Base-by-base conservation (phyloP, 805 yeast genomes). In the Starmerella cellae region DNA sequence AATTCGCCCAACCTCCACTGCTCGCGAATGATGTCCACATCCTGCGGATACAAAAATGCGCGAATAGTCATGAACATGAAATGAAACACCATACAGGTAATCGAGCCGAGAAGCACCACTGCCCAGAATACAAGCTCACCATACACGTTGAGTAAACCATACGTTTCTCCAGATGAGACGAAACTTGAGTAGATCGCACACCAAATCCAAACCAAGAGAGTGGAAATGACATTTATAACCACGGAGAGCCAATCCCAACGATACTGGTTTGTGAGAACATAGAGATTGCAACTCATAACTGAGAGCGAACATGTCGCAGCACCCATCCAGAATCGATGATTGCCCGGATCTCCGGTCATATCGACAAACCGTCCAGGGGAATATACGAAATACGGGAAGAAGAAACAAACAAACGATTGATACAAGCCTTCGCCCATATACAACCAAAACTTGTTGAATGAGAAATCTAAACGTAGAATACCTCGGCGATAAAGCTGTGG, bases 211-310 rank as follows among this genome's bases (percentile, higher is more conserved):
- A 81, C 68, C 37, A 79, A 50, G 50, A 80, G 57, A 37, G 69
- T 67, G 10, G 85, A 77, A 36, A 82, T 55, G 1, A 68, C 62
- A 45, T 66, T 63, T 47, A 79, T 67, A 22, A 75, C 54, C 24
- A 70, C 42, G 18, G 82, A 68, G 23, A 82, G 56, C 78, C 80
- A 75, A 60, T 82, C 93, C 93, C 93, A 82, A 50, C 87, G 62
- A 47, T 69, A 69, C 62, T 79, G 88, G 54, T 76, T 79, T 48
- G 77, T 58, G 52, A 81, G 54, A 21, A 82, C 77, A 60, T 76
- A 80, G 19, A 75, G 45, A 60, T 82, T 73, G 60, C 82, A 74
- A 3, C 82, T 66, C 33, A 76, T 60, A 37, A 78, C 81, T 8
- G 82, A 66, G 41, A 79, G 70, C 26, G 74, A 67, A n/a, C 77